Evolutionary conservation across 768 basidiomycete genomes (phyloP).

Genomic region (Paxillus ammoniavirescens): DNA sequence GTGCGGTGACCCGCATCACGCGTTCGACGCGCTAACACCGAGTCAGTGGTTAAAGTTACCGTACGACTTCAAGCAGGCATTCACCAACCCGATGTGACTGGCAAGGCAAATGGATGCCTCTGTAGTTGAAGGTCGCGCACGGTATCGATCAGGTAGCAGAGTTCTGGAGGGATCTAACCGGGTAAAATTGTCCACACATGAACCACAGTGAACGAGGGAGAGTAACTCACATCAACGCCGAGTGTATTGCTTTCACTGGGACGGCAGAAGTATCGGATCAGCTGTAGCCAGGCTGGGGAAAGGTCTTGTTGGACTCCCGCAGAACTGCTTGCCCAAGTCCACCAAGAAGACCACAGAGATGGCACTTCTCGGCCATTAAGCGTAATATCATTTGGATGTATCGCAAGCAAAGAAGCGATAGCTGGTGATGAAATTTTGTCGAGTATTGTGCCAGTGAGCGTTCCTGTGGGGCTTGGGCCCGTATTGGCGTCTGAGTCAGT

Average conservation of each 20-base stretch:
- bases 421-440: conserved; percentile 19
- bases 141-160: conserved; percentile 20
- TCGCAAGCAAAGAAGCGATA: conserved; percentile 35
- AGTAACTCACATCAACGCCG: conserved; percentile 14
- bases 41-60: not conserved
- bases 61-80: not conserved
- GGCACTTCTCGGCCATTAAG: conserved; percentile 19
- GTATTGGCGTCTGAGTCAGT: not conserved
- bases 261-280: conserved; percentile 24
- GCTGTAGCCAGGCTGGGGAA: conserved; percentile 22
- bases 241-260: conserved; percentile 6
- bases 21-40: conserved; percentile 7
- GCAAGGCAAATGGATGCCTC: conserved; percentile 14
- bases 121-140: conserved; percentile 26
- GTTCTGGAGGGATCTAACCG: conserved; percentile 23
- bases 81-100: conserved; percentile 12
- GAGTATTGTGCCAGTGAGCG: conserved; percentile 14
- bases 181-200: not conserved
- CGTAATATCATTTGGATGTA: conserved; percentile 49
- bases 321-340: conserved; percentile 31
- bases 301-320: conserved; percentile 12
- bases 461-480: not conserved
- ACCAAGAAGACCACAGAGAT: conserved; percentile 34
- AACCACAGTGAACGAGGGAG: not conserved
- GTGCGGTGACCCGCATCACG: conserved; percentile 4